phyloP scores from a whole-genome alignment of 108 stramenopile species.

The Nitzschia palea region DNA sequence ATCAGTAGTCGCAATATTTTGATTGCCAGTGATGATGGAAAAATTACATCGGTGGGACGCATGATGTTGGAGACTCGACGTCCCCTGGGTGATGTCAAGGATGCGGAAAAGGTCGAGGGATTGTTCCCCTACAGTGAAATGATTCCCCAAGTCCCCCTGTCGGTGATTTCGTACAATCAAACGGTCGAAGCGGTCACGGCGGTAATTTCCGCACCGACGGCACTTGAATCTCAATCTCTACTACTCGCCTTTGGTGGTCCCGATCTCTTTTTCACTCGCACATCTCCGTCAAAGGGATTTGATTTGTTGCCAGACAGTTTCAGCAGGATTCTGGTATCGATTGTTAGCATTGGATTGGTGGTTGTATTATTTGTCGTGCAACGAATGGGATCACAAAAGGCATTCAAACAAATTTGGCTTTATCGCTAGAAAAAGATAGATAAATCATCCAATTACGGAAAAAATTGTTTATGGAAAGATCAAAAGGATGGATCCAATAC shows the following conservation, averaged over 20 bases:
- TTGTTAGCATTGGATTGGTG: slow-evolving; percentile 61
- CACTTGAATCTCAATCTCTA: slow-evolving; percentile 83
- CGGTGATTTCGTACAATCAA: slow-evolving; percentile 59
- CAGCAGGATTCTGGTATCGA: slow-evolving; percentile 60
- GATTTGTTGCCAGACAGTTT: slow-evolving; percentile 87
- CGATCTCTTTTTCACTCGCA: slow-evolving; percentile 83
- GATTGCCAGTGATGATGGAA: slow-evolving; percentile 78
- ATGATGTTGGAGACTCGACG: slow-evolving; percentile 90
- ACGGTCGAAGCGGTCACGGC: slow-evolving; percentile 54
- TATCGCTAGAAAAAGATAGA: too few species aligned
- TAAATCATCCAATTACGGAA: too few species aligned
- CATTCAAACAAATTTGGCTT: slow-evolving; percentile 43
- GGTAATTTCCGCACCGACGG: slow-evolving; percentile 61
- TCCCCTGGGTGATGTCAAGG: slow-evolving; percentile 77
- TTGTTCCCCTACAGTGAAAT: slow-evolving; percentile 72
- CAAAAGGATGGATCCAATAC: too few species aligned
- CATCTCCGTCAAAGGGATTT: slow-evolving; percentile 84
- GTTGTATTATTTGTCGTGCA: slow-evolving; percentile 48
- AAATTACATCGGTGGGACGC: slow-evolving; percentile 68
- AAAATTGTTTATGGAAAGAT: too few species aligned
- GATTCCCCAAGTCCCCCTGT: slow-evolving; percentile 63
- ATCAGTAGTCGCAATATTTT: slow-evolving; percentile 88
- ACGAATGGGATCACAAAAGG: slow-evolving; percentile 61
- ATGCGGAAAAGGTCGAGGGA: slow-evolving; percentile 82
- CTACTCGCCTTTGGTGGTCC: slow-evolving; percentile 80